phyloP scores from a whole-genome alignment of 2,329 filamentous ascomycete species.

The Ceratocystis variospora region DNA sequence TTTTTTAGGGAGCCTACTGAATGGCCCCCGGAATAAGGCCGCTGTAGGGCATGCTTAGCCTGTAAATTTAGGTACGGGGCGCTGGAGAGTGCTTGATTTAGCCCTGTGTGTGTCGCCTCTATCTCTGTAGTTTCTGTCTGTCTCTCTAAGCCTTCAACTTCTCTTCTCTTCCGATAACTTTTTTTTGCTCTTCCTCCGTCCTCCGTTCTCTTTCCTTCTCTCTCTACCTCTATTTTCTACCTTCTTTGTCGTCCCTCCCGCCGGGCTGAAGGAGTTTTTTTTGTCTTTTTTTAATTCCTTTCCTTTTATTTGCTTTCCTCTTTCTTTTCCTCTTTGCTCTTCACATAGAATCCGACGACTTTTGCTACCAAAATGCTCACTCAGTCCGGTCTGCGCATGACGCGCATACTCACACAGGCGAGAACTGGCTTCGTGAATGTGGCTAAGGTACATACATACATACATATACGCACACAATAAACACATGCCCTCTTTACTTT shows the following conservation, averaged over 20 bases:
- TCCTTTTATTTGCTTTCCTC: constrained; percentile 14
- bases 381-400: constrained; percentile 77
- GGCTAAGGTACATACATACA: constrained; percentile 51
- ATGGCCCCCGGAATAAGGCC: not conserved
- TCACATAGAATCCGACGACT: constrained; percentile 21
- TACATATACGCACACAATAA: not conserved
- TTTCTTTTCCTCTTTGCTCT: constrained; percentile 15
- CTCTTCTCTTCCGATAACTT: constrained; percentile 15
- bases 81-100: not conserved
- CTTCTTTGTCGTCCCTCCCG: constrained; percentile 15
- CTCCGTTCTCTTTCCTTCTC: constrained; percentile 9
- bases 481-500: not conserved
- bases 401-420: constrained; percentile 70
- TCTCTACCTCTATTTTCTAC: not conserved
- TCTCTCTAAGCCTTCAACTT: constrained; percentile 4
- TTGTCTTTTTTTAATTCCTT: constrained; percentile 20
- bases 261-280: constrained; percentile 20
- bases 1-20: not conserved
- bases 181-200: constrained; percentile 11
- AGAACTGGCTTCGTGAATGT: constrained; percentile 58
- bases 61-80: not conserved
- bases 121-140: constrained; percentile 3
- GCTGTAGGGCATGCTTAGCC: not conserved
- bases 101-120: constrained; percentile 5
- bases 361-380: constrained; percentile 63